phyloP scores from a whole-genome alignment of 495 filamentous ascomycete species.

The Hypoxylon subgilvum region DNA sequence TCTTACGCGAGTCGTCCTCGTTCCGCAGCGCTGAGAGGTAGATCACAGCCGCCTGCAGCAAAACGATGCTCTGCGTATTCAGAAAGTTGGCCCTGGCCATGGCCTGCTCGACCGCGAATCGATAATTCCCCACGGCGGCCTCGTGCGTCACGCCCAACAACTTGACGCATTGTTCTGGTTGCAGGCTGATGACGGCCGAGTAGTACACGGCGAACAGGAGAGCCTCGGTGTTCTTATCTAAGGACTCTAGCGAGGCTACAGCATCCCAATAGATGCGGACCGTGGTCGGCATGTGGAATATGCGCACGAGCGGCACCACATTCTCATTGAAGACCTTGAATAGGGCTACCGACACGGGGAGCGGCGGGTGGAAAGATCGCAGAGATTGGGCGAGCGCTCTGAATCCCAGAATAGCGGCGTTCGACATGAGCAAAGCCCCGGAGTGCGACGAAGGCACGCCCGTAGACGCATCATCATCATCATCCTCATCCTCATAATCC shows the following conservation, averaged over 20 bases:
- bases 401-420: conserved; percentile 29
- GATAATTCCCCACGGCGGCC: conserved; percentile 46
- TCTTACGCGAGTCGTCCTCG: conserved; percentile 56
- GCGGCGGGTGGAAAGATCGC: conserved; percentile 52
- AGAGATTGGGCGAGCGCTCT: conserved; percentile 41
- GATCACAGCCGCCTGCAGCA: conserved; percentile 57
- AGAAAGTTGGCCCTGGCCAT: conserved; percentile 63
- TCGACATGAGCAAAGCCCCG: too few relatives aligned
- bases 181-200: conserved; percentile 63
- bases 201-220: conserved; percentile 68
- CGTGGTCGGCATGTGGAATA: conserved; percentile 62
- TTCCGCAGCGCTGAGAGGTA: conserved; percentile 57
- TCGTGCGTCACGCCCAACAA: conserved; percentile 12
- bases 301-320: conserved; percentile 55
- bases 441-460: too few relatives aligned
- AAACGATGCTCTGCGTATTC: conserved; percentile 43
- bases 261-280: conserved; percentile 52
- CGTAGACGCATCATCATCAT: too few relatives aligned
- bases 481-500: too few relatives aligned
- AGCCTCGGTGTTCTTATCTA: conserved; percentile 58
- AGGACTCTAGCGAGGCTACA: conserved; percentile 38
- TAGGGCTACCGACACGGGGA: conserved; percentile 59
- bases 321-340: conserved; percentile 58
- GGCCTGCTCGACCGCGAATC: conserved; percentile 60
- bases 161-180: conserved; percentile 60